phyloP scores from a whole-genome alignment of 2,329 filamentous ascomycete species.

The Furcasterigmium furcatum region DNA sequence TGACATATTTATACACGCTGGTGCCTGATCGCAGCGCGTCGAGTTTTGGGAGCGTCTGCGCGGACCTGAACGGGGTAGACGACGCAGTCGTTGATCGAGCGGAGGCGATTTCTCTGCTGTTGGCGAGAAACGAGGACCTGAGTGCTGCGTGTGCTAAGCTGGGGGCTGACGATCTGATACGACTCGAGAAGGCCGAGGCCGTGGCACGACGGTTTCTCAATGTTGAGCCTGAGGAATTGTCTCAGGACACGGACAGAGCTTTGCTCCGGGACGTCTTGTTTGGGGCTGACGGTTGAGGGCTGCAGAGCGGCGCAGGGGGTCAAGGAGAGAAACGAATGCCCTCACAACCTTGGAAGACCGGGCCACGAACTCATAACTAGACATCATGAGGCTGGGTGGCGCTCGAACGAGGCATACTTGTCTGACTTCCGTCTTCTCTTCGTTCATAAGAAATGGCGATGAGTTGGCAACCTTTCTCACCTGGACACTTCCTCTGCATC shows the following conservation, averaged over 20 bases:
- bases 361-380: no score
- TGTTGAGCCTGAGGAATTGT: conserved; percentile 5
- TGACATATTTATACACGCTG: conserved; percentile 74
- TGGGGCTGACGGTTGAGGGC: no score
- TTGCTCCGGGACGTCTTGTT: no score
- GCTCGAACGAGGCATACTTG: no score
- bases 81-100: conserved; percentile 69
- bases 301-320: no score
- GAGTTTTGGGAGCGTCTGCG: conserved; percentile 85
- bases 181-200: conserved; percentile 64
- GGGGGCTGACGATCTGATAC: conserved; percentile 58
- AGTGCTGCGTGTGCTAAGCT: conserved; percentile 68
- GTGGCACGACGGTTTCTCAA: conserved; percentile 56
- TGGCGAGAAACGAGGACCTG: conserved; percentile 73
- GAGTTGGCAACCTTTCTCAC: no score
- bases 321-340: no score
- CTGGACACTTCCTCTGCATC: no score
- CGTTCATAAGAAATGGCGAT: no score
- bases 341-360: no score
- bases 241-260: not conserved
- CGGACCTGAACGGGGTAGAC: conserved; percentile 81
- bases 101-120: conserved; percentile 65
- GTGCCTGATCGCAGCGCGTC: conserved; percentile 65
- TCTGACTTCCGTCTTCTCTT: no score
- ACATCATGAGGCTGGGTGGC: no score